Evolutionary conservation across 2,329 filamentous ascomycete species (phyloP).

Genomic region (Tolypocladium pustulatum): DNA sequence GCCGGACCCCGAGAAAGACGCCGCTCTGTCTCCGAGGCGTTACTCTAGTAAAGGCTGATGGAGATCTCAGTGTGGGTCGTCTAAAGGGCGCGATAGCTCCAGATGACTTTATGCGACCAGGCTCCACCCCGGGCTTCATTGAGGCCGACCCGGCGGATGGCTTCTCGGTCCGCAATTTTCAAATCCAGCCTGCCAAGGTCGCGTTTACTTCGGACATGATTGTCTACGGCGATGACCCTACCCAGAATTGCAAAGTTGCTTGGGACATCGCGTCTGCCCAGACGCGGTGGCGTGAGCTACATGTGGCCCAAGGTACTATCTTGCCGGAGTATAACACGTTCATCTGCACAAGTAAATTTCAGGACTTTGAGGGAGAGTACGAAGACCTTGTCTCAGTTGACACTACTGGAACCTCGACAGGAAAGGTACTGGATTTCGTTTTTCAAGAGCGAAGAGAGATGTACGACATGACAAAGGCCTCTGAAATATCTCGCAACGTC

Average conservation of each 20-base stretch:
- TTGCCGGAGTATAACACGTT: conserved; percentile 77
- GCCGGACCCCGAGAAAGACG: conserved; percentile 60
- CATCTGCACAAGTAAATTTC: conserved; percentile 53
- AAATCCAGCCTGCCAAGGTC: conserved; percentile 85
- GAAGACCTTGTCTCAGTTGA: conserved; percentile 66
- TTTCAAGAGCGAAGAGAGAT: conserved; percentile 85
- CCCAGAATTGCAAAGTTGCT: conserved; percentile 49
- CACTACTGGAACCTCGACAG: conserved; percentile 59
- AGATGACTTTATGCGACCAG: conserved; percentile 60
- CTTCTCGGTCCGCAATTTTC: conserved; percentile 94
- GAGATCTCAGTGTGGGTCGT: conserved; percentile 61
- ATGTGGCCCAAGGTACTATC: conserved; percentile 42
- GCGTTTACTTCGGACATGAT: conserved; percentile 86
- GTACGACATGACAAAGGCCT: conserved; percentile 83
- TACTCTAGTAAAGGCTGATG: conserved; percentile 80
- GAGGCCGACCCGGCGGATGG: conserved; percentile 81
- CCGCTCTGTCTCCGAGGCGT: conserved; percentile 65
- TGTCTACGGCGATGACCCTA: conserved; percentile 70
- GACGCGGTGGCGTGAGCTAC: conserved; percentile 57
- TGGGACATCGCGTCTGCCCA: conserved; percentile 69
- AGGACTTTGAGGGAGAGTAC: conserved; percentile 59
- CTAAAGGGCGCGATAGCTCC: conserved; percentile 81
- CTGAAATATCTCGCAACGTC: conserved; percentile 81
- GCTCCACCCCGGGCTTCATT: conserved; percentile 51
- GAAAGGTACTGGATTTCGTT: conserved; percentile 77